Evolutionary conservation across 345 rosid species (phyloP), one percentile per base, ranked within the genome.

Genomic region (Salix exigua): DNA sequence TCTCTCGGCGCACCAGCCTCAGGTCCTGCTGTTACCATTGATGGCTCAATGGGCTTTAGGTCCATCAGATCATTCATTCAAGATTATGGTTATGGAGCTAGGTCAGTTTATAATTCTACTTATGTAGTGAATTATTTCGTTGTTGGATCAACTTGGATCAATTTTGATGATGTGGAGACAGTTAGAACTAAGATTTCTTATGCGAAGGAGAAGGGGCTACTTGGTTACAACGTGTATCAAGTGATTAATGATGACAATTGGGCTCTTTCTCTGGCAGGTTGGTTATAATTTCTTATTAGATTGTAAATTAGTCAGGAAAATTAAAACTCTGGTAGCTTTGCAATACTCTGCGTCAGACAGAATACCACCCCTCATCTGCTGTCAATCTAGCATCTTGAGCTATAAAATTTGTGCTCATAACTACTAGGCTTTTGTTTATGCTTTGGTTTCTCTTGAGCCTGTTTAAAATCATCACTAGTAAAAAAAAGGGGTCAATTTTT

Each of bases 31-130:
- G 13, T 12, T 9, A 35, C 48, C 8, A 7, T 1, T 9, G 77
- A 74, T 48, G 89, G 88, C 3, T 69, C 75, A 6, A 40, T 75
- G 10, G 77, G 76, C 25, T 85, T 82, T 35, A 83, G 68, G 78
- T 21, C 0, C 1, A 68, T 86, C 40, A 77, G 42, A 62, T 74
- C 74, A 0, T 70, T 26, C 23, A 68, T 86, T 28, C 53, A 21
- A 23, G 23, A 23, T 25, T 75, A 44, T 37, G 90, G 90, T 62
- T 89, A 86, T 7, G 31, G 44, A 1, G 77, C 74, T 0, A 68
- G 69, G 1, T 25, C 33, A 19, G 66, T 78, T 21, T 78, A 14
- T 25, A 73, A 79, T 68, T 19, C 70, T 12, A 79, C 65, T 4
- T 4, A 68, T 10, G 78, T 79, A 19, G 16, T 65, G 4, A 64